These are phyloP conservation scores for Hansenula anomala DNA, from an alignment of 1,139 yeast genomes.

Conservation along the genomic window DNA sequence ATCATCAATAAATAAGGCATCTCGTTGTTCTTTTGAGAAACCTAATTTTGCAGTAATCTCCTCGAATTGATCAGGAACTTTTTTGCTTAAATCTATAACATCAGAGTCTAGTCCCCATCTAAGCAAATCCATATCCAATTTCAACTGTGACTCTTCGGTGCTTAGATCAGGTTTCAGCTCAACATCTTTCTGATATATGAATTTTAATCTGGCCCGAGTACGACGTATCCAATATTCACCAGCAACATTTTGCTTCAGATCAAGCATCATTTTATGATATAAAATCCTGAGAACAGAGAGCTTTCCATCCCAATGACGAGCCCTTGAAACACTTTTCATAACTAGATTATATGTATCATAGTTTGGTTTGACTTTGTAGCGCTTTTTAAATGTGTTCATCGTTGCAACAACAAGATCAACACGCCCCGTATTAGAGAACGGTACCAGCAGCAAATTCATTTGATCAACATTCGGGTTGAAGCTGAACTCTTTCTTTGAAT, in stretches of 20 bases:
- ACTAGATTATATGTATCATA: slow-evolving; percentile 26
- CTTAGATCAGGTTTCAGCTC: slow-evolving; percentile 12
- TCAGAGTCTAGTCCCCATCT: background rate
- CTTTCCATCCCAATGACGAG: slow-evolving; percentile 26
- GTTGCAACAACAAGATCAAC: slow-evolving; percentile 28
- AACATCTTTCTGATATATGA: slow-evolving; percentile 12
- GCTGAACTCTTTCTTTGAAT: slow-evolving; percentile 11
- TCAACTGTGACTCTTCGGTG: slow-evolving; percentile 12
- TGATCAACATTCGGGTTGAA: slow-evolving; percentile 16
- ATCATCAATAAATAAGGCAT: background rate
- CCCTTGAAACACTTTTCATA: slow-evolving; percentile 27
- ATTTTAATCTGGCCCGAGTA: slow-evolving; percentile 19
- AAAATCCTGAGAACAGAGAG: slow-evolving; percentile 20
- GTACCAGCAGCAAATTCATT: slow-evolving; percentile 25
- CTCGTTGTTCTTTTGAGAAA: slow-evolving; percentile 4
- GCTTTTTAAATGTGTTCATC: slow-evolving; percentile 24
- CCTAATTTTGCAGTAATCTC: slow-evolving; percentile 11
- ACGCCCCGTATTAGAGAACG: slow-evolving; percentile 27
- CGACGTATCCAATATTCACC: slow-evolving; percentile 24
- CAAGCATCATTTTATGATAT: slow-evolving; percentile 19
- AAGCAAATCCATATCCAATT: slow-evolving; percentile 1
- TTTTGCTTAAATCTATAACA: slow-evolving; percentile 1
- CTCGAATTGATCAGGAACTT: slow-evolving; percentile 5
- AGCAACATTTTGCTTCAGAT: slow-evolving; percentile 11
- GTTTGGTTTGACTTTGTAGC: slow-evolving; percentile 24